Percentiles rank a stretch among this genome's conserved stretches.
Evolutionary conservation across 1,284 basidiomycete genomes (phyloP).

Genomic region (Moesziomyces sp.): DNA sequence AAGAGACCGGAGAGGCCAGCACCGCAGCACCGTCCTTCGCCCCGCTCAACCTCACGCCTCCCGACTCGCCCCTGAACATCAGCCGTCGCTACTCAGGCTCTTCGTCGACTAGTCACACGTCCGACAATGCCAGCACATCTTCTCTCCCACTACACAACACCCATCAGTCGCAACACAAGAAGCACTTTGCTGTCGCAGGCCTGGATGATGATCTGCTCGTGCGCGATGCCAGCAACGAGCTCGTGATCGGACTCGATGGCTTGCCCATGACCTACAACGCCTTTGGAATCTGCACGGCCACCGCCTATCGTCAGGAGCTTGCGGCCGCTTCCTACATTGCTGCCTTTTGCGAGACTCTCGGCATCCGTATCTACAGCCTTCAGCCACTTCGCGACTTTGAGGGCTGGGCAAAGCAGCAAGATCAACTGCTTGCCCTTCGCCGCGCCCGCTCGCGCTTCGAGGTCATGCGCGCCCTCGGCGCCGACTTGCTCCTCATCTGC

Average conservation of each 20-base stretch:
- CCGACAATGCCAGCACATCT: constrained; percentile 14
- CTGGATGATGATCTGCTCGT: constrained; percentile 68
- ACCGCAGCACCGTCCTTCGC: background rate
- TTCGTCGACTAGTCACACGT: constrained; percentile 9
- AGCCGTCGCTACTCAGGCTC: constrained; percentile 18
- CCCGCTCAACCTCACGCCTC: constrained; percentile 33
- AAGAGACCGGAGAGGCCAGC: constrained; percentile 13
- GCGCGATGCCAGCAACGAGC: constrained; percentile 72
- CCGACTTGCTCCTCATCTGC: constrained; percentile 58
- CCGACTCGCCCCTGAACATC: constrained; percentile 44
- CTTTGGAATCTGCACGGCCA: constrained; percentile 41
- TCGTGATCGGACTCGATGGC: constrained; percentile 70
- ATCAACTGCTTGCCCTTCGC: constrained; percentile 31
- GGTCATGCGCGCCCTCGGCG: constrained; percentile 56
- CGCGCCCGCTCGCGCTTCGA: constrained; percentile 48
- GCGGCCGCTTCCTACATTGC: constrained; percentile 63
- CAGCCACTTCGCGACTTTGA: constrained; percentile 69
- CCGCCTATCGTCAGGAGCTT: constrained; percentile 32
- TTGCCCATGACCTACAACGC: constrained; percentile 54
- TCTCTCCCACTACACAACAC: constrained; percentile 30
- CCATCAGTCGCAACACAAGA: background rate
- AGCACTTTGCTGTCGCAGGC: constrained; percentile 5
- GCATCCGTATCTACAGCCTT: constrained; percentile 64
- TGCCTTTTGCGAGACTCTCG: constrained; percentile 43
- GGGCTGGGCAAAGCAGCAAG: constrained; percentile 51